Percentiles rank a stretch among this genome's conserved stretches.
These are phyloP conservation scores for Prunus mume DNA, from an alignment of 306 rosid species.

Conservation along the genomic window DNA sequence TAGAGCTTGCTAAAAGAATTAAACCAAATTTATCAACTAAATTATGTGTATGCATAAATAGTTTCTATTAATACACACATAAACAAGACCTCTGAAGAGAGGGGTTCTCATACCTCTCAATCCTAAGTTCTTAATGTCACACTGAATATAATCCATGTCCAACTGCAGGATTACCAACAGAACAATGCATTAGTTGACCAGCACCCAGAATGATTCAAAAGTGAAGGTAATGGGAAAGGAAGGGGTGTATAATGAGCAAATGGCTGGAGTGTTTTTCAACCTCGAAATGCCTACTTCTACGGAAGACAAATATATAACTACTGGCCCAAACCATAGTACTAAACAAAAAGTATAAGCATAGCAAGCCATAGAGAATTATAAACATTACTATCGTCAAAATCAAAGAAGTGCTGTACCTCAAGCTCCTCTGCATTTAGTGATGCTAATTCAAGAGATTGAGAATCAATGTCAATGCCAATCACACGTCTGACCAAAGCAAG, in stretches of 20 bases:
- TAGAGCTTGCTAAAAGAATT: background rate
- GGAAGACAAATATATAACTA: background rate
- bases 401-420: conserved; percentile 55
- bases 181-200: conserved; percentile 24
- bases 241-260: background rate
- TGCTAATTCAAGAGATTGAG: conserved; percentile 85
- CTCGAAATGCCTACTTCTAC: background rate
- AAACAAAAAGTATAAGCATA: conserved; percentile 1
- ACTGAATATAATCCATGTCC: conserved; percentile 73
- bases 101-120: conserved; percentile 61
- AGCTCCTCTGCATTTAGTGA: conserved; percentile 75
- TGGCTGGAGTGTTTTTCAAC: background rate
- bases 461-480: conserved; percentile 80
- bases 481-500: conserved; percentile 73
- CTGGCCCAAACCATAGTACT: background rate
- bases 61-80: conserved; percentile 15
- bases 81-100: background rate
- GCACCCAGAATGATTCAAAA: conserved; percentile 12
- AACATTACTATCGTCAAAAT: conserved; percentile 16
- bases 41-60: background rate
- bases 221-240: too few relatives aligned
- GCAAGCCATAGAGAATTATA: conserved; percentile 13
- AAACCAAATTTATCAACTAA: background rate
- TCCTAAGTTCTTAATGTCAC: conserved; percentile 54
- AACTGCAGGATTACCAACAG: conserved; percentile 57